Evolutionary conservation across 2,329 filamentous ascomycete genomes (phyloP).

Genomic region (Laburnicola sp.): DNA sequence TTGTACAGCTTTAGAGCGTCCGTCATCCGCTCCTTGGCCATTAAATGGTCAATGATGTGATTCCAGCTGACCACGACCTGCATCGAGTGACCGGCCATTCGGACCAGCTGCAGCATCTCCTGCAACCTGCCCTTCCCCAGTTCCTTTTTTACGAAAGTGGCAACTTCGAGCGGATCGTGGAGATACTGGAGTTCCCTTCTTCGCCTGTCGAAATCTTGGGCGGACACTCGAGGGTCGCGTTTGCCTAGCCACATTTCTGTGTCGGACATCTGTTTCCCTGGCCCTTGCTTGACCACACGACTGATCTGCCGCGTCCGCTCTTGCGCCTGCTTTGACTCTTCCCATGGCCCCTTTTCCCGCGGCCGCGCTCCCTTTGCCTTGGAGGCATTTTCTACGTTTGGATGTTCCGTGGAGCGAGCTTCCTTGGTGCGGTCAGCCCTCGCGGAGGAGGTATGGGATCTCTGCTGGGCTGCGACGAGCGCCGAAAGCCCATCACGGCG

Average conservation of each 20-base stretch:
- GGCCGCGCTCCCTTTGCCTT: neutral
- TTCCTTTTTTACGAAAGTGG: conserved; percentile 64
- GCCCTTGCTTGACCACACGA: conserved; percentile 5
- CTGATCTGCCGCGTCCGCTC: no score
- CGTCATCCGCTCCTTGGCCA: conserved; percentile 63
- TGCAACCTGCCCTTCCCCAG: conserved; percentile 63
- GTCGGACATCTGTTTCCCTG: conserved; percentile 5
- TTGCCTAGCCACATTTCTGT: conserved; percentile 30
- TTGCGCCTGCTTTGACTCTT: conserved; percentile 28
- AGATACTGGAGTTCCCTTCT: conserved; percentile 65
- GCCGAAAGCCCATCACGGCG: conserved; percentile 25
- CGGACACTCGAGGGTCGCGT: conserved; percentile 29
- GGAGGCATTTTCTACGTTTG: conserved; percentile 17
- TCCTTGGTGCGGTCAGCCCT: conserved; percentile 10
- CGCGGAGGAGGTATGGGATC: conserved; percentile 13
- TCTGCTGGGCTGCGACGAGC: conserved; percentile 21
- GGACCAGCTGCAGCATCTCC: conserved; percentile 69
- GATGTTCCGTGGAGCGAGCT: conserved; percentile 5
- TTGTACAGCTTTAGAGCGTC: conserved; percentile 82
- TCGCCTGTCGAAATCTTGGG: conserved; percentile 40
- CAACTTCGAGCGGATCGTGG: conserved; percentile 73
- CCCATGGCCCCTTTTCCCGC: conserved; percentile 28
- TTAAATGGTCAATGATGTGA: conserved; percentile 71
- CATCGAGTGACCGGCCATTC: conserved; percentile 66
- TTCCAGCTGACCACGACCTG: conserved; percentile 84